Conservation (phyloP, 305 asterid species). For the Lippia alba region DNA sequence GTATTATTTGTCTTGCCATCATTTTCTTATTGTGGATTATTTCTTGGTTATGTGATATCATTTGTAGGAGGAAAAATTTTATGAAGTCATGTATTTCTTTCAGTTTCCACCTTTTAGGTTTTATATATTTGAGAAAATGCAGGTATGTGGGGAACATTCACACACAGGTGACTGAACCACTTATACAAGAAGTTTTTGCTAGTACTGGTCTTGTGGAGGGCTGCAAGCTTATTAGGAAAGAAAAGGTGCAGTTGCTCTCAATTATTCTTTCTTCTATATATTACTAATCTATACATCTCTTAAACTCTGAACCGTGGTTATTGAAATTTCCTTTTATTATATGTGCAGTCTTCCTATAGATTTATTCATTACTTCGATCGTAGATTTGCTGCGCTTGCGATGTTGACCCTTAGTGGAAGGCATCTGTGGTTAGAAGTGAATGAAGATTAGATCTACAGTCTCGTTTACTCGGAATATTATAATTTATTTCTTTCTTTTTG, state of each 20-base stretch:
- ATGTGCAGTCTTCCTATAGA: slow-evolving; percentile 90
- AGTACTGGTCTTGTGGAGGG: slow-evolving; percentile 83
- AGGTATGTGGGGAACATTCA: slow-evolving; percentile 93
- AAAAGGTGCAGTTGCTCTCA: slow-evolving; percentile 57
- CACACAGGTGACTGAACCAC: slow-evolving; percentile 84
- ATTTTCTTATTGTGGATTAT: slow-evolving; percentile 12
- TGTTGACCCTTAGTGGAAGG: slow-evolving; percentile 84
- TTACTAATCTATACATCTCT: slow-evolving; percentile 8
- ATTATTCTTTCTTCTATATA: slow-evolving; percentile 20
- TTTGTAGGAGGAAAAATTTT: slow-evolving; percentile 39
- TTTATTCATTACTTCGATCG: slow-evolving; percentile 92
- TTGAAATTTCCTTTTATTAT: slow-evolving; percentile 28
- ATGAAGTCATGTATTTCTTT: slow-evolving; percentile 29
- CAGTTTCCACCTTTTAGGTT: slow-evolving; percentile 40
- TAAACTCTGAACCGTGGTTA: slow-evolving; percentile 16
- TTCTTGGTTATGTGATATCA: slow-evolving; percentile 26
- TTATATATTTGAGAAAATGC: slow-evolving; percentile 56
- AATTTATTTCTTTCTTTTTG: not conserved
- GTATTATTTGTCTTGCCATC: not conserved
- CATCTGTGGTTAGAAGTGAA: slow-evolving; percentile 66
- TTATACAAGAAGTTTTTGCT: slow-evolving; percentile 86
- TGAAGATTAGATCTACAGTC: slow-evolving; percentile 8
- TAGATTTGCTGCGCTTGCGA: slow-evolving; percentile 87
- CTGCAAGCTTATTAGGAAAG: slow-evolving; percentile 91
- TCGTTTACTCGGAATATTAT: slow-evolving; percentile 18